Conservation (phyloP, 106 monocot genomes). For the Agapanthus africanus region DNA sequence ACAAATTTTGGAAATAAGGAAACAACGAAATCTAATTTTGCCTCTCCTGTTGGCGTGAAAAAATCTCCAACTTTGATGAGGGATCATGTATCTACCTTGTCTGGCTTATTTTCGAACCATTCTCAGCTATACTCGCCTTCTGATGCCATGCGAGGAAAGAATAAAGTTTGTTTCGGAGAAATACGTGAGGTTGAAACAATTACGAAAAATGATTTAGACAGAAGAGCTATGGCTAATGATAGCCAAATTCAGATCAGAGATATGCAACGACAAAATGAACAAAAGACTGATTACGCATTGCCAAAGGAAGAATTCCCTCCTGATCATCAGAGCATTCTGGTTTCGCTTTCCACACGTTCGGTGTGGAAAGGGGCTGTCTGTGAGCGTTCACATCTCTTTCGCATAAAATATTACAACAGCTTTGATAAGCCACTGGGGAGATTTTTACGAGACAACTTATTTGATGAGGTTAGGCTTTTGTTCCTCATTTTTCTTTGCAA, state of each 20-base stretch:
- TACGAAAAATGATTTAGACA: constrained; percentile 2
- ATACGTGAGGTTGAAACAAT: constrained; percentile 11
- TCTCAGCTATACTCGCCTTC: neutral
- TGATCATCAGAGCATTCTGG: constrained; percentile 70
- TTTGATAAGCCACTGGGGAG: constrained; percentile 71
- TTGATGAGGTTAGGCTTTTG: constrained; percentile 43
- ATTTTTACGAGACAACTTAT: constrained; percentile 57
- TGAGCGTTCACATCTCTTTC: constrained; percentile 60
- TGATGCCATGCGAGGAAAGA: constrained; percentile 17
- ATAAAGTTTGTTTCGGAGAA: constrained; percentile 21
- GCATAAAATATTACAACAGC: constrained; percentile 73
- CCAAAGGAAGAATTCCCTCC: constrained; percentile 50
- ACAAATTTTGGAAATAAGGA: constrained; percentile 5
- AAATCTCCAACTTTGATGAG: constrained; percentile 7
- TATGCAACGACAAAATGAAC: constrained; percentile 9
- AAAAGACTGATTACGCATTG: constrained; percentile 16
- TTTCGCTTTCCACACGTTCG: constrained; percentile 60
- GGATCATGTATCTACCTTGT: neutral
- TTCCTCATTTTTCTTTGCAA: neutral
- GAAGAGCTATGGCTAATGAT: neutral
- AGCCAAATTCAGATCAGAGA: neutral
- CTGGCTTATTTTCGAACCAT: constrained; percentile 9
- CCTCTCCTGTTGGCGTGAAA: constrained; percentile 14
- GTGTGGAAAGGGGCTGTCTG: constrained; percentile 82
- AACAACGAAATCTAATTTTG: constrained; percentile 7